Base-by-base conservation (phyloP, 352 stramenopile genomes). In the Globisporangium splendens region DNA sequence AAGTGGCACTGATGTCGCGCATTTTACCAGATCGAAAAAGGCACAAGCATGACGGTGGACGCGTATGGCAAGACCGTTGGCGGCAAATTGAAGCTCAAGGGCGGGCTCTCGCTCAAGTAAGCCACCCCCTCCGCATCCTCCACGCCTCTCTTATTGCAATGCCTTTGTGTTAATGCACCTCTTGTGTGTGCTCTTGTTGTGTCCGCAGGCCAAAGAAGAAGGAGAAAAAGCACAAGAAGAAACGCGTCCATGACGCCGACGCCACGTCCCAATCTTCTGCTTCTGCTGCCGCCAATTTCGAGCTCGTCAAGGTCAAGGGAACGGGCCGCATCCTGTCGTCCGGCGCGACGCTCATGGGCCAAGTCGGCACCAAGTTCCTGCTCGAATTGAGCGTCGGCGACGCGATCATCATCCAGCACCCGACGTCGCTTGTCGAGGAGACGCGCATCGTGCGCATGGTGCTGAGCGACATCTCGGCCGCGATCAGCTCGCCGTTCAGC, bases 381-480 rank as follows among this genome's bases (percentile, higher is more conserved):
- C 77, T 83, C 43, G 83, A 97, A 54, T 65, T 97, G 46, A 59
- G 68, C 21, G 71, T 83, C 22, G 88, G 88, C 43, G 89, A 97
- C 61, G 89, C 89, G 4, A 73, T 97, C 43, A 75, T 97, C 60
- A 81, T 97, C 33, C 76, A 84, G 46, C 89, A 96, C 67, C 89
- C 89, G n/a, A 96, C 76, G 46, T 90, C 83, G 21, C 68, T 96
- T 6, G 53, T 68, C 17, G 86, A 96, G 54, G 89, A 97, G 70
- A 96, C 86, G 49, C 76, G 86, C n/a, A 93, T 97, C 51, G 70
- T 97, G 50, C 80, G 82, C 33, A 96, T 96, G 87, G 89, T 97
- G 57, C 73, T 97, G 13, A 95, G 82, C 50, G 86, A 97, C 61
- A 75, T 95, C 15, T 95, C 82, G 46, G 85, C 85, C 46, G 83